phyloP scores from a whole-genome alignment of 2,329 filamentous ascomycete genomes.

The Nothophaeocryptopus gaeumannii region DNA sequence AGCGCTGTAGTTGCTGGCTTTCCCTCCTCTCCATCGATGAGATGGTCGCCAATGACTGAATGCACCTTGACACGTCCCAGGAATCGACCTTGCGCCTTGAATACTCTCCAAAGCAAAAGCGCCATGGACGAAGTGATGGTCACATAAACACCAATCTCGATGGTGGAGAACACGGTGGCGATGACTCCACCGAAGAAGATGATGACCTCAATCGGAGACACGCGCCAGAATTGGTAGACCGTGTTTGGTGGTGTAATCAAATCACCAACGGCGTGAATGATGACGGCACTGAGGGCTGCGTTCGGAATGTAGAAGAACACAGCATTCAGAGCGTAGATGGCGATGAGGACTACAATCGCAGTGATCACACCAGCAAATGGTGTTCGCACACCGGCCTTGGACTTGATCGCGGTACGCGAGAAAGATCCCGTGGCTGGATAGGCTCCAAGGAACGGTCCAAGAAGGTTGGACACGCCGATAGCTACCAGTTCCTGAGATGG shows the following conservation, averaged over 20 bases:
- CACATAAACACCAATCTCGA: conserved; percentile 89
- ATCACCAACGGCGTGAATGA: conserved; percentile 93
- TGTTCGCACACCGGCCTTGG: conserved; percentile 90
- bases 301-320: conserved; percentile 94
- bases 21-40: conserved; percentile 62
- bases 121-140: conserved; percentile 75
- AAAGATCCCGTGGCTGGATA: conserved; percentile 95
- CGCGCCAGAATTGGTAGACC: conserved; percentile 91
- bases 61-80: conserved; percentile 80
- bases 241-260: conserved; percentile 88
- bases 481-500: conserved; percentile 95
- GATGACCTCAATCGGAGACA: conserved; percentile 82
- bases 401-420: conserved; percentile 93
- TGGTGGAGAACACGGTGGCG: conserved; percentile 81
- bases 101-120: conserved; percentile 76
- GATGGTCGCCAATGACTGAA: conserved; percentile 74
- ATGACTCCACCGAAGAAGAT: conserved; percentile 94
- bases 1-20: conserved; percentile 29
- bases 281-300: conserved; percentile 77
- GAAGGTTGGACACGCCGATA: conserved; percentile 84
- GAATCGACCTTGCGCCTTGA: conserved; percentile 79
- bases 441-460: conserved; percentile 86
- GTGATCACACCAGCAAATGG: conserved; percentile 89
- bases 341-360: conserved; percentile 77
- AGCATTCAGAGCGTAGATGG: conserved; percentile 81